Percentiles rank a stretch among this genome's conserved stretches.
Evolutionary conservation across 225 moss, liverwort and hornwort species (phyloP).

Genomic region (Sphagnum tenellum): DNA sequence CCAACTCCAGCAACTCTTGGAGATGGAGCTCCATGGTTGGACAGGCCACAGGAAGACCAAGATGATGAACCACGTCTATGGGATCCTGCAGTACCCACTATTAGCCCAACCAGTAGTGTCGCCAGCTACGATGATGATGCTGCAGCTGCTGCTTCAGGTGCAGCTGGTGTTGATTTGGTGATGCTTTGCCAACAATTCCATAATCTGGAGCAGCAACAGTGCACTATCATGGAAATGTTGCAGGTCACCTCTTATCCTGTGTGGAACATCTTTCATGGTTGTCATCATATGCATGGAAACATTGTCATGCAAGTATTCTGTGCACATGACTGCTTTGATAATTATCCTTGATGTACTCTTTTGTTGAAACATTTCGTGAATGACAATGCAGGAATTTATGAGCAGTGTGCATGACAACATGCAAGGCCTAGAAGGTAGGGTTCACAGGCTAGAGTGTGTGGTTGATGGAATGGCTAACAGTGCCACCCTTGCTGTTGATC

Average conservation of each 20-base stretch:
- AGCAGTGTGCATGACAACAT: constrained; percentile 63
- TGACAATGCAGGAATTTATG: constrained; percentile 57
- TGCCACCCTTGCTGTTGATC: constrained; percentile 32
- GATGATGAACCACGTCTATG: constrained; percentile 24
- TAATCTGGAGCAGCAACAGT: constrained; percentile 44
- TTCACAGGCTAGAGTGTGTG: constrained; percentile 54
- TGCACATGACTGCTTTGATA: too few species aligned
- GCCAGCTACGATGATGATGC: constrained; percentile 40
- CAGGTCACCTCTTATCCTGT: constrained; percentile 8
- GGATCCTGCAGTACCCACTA: constrained; percentile 28
- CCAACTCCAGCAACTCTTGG: constrained; percentile 13
- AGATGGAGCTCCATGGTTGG: constrained; percentile 29
- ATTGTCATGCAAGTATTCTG: too few species aligned
- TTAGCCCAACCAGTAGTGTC: constrained; percentile 34
- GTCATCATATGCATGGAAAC: neutral
- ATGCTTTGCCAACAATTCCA: constrained; percentile 43
- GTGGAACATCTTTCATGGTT: neutral
- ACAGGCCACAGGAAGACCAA: constrained; percentile 17
- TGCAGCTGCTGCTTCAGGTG: constrained; percentile 13
- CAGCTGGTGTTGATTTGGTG: constrained; percentile 35
- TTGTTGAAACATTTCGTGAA: too few species aligned
- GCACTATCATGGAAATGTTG: constrained; percentile 46
- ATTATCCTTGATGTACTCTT: too few species aligned
- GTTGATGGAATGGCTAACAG: constrained; percentile 33
- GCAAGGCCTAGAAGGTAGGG: constrained; percentile 58